Evolutionary conservation across 2,329 filamentous ascomycete species (phyloP), one percentile per base, ranked within the genome.

Genomic region (Diaporthe aspalathi): DNA sequence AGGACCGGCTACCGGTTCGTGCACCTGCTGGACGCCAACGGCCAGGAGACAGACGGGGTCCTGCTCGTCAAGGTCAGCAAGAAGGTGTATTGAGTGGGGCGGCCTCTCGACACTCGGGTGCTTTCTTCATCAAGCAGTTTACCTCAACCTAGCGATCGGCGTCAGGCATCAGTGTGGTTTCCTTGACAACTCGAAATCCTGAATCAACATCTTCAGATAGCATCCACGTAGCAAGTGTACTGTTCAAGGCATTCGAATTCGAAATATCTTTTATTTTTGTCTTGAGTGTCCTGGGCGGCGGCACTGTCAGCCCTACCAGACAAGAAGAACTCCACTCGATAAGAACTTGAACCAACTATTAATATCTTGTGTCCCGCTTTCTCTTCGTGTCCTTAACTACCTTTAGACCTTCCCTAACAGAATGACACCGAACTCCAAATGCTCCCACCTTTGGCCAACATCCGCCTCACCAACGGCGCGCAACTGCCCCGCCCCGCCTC

Each of bases 41-140:
- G 94, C 0, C 83, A 85, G 38, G 81, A 89, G 70, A 92, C 89
- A 3, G 87, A 89, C 27, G 94, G 93, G 0, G 86, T 90, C 17
- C 77, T 98, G 65, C 81, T 98, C 72, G 89, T 97, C 38, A 91
- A 90, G 79, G 87, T 97, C 66, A 87, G 86, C 66, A 96, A 95
- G 82, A 83, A 78, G 74, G 74, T 86, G 72, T 73, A 72, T 11
- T 79, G 73, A 71, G 27, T 16, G 24, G 17, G n/a, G n/a, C 29
- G 32, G 32, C 32, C 8, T 12, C n/a, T 50, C 16, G 3, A 17
- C 12, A 29, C 43, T 22, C 20, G 29, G 29, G 29, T 38, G 60
- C 43, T 50, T 50, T 16, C 29, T n/a, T n/a, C 5, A 24, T 17
- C 27, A 65, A 12, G 45, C 17, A 50, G 45, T 65, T 65, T n/a